These are phyloP conservation scores for Backusella westeae DNA, from an alignment of 192 early-diverging fungal genomes.

Conservation along the genomic window DNA sequence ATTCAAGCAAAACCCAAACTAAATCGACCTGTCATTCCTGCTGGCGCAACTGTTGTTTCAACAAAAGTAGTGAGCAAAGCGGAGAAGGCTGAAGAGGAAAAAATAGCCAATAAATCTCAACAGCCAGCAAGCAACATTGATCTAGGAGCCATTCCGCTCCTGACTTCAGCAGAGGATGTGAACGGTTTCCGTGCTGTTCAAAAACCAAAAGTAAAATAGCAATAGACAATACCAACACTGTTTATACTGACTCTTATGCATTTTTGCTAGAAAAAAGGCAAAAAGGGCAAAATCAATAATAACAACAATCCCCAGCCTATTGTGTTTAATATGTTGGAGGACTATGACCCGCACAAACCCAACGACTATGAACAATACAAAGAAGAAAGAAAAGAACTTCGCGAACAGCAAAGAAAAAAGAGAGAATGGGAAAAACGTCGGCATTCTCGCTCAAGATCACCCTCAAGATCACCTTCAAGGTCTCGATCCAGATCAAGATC, in stretches of 20 bases:
- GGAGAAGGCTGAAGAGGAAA: neutral
- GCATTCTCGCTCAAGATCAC: slow-evolving; percentile 20
- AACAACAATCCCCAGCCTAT: slow-evolving; percentile 20
- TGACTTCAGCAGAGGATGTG: slow-evolving; percentile 29
- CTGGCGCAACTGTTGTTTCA: slow-evolving; percentile 31
- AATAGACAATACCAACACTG: neutral
- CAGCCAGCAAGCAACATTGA: neutral
- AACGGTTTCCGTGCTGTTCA: slow-evolving; percentile 33
- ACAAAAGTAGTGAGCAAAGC: slow-evolving; percentile 22
- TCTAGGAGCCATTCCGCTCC: neutral
- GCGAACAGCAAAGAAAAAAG: slow-evolving; percentile 37
- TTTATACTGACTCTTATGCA: neutral
- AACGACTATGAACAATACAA: slow-evolving; percentile 76
- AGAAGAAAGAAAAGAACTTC: slow-evolving; percentile 48
- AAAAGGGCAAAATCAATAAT: slow-evolving; percentile 28
- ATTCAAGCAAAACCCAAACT: slow-evolving; percentile 50
- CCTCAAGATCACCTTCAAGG: slow-evolving; percentile 24
- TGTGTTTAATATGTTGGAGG: slow-evolving; percentile 46
- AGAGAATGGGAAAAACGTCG: slow-evolving; percentile 14
- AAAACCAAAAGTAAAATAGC: slow-evolving; percentile 34
- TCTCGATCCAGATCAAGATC: slow-evolving; percentile 27
- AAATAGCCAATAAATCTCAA: neutral
- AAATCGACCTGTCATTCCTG: slow-evolving; percentile 24
- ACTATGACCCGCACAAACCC: slow-evolving; percentile 67
- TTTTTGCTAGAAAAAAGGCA: slow-evolving; percentile 24